Base-by-base conservation (phyloP, 2,329 filamentous ascomycete species). In the Ophiocordyceps robertsii region DNA sequence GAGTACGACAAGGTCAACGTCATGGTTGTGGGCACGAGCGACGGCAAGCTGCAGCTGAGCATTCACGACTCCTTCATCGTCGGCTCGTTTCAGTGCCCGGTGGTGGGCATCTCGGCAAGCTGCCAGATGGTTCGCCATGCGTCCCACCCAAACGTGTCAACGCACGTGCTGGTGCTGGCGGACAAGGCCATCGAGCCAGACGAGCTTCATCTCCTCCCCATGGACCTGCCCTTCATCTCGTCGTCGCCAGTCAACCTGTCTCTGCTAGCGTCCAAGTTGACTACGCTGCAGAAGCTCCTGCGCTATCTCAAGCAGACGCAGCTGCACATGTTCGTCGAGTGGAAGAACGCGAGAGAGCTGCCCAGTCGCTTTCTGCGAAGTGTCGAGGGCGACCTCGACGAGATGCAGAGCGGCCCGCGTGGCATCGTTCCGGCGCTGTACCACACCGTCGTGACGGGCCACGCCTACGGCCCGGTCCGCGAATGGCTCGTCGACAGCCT, bases 401-500 rank as follows among this genome's bases (percentile, higher is more conserved):
- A 80, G 37, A 56, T 59, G 5, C 68, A 69, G 11, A 70, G 74
- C 46, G 80, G 81, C 0, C 67, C 68, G 10, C 64, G 63, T 49
- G 67, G 71, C 39, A 79, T 95, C 40, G 75, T 84, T 0, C 77
- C 85, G 38, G 85, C 84, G 4, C 63, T 94, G 9, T 94, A 86
- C 56, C 88, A 95, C 54, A 74, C 90, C 0, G 83, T 87, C 6
- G 78, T 87, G 29, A 94, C 88, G 0, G 89, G 89, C 0, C 77
- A 92, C 54, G 87, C 84, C 24, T 78, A 82, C 41, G 73, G 77
- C 10, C 73, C 77, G 17, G 69, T 96, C 42, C 80, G 79, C 45
- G 88, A 95, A 57, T 98, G 93, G 82, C 70, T 98, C 1, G 77
- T 89, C 5, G 87, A 95, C 54, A 83, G 84, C 49, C 65, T 95